These are phyloP conservation scores for Casuarina glauca DNA, from an alignment of 306 rosid genomes.

Conservation along the genomic window DNA sequence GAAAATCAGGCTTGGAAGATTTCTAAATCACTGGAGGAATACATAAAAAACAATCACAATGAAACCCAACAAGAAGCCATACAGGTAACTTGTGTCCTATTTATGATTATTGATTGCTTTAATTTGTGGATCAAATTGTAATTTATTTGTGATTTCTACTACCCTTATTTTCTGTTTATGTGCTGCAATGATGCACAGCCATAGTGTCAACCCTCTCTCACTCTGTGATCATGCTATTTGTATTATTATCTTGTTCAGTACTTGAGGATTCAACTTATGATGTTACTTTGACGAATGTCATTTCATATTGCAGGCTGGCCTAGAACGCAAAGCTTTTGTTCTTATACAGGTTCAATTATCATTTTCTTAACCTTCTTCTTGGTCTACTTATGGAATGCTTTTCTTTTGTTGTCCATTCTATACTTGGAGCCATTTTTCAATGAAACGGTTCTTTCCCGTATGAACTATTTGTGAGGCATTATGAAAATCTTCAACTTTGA, in stretches of 20 bases:
- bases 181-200: not conserved
- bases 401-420: conserved; percentile 8
- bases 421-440: not conserved
- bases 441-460: not conserved
- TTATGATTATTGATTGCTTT: conserved; percentile 7
- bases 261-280: conserved; percentile 9
- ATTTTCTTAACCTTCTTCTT: conserved; percentile 10
- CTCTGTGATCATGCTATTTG: not conserved
- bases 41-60: conserved; percentile 67
- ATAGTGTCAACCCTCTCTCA: not conserved
- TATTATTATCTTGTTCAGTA: conserved; percentile 1
- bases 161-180: not conserved
- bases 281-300: conserved; percentile 22
- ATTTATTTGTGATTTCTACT: not conserved
- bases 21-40: conserved; percentile 62
- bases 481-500: not conserved
- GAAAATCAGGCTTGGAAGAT: conserved; percentile 75
- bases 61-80: conserved; percentile 80
- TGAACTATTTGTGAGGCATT: not conserved
- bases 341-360: conserved; percentile 76
- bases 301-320: conserved; percentile 77
- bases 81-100: conserved; percentile 48
- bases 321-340: conserved; percentile 81
- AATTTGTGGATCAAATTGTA: conserved; percentile 2
- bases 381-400: conserved; percentile 23